Evolutionary conservation across 129 eudicot genomes (phyloP).

Genomic region (Pittosporum tobira): DNA sequence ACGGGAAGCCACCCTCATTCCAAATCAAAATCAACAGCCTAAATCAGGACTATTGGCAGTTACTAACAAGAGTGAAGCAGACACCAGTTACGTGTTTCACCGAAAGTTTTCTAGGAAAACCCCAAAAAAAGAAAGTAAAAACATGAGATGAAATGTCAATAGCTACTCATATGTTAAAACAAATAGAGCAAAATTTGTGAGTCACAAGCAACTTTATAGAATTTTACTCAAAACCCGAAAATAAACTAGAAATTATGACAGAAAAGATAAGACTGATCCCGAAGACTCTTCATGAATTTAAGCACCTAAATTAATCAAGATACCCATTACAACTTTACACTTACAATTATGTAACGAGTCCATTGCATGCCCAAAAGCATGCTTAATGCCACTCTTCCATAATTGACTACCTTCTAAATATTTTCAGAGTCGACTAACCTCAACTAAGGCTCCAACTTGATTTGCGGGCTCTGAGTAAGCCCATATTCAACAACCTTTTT

Average conservation of each 20-base stretch:
- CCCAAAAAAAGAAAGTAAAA: neutral
- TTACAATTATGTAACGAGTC: neutral
- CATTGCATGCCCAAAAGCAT: neutral
- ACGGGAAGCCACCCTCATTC: too few relatives aligned
- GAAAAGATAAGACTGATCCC: neutral
- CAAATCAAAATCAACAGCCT: too few relatives aligned
- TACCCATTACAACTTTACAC: neutral
- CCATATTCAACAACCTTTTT: slow-evolving; percentile 35
- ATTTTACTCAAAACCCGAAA: neutral
- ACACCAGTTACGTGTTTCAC: too few relatives aligned
- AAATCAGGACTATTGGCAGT: too few relatives aligned
- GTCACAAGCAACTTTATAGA: neutral
- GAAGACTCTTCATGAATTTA: neutral
- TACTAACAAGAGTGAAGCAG: too few relatives aligned
- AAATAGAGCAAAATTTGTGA: neutral
- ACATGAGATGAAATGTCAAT: too few relatives aligned
- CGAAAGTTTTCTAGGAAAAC: too few relatives aligned
- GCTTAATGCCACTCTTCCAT: neutral
- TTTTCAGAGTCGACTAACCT: slow-evolving; percentile 20
- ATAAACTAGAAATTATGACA: neutral
- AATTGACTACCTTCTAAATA: slow-evolving; percentile 8
- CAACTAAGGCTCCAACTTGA: slow-evolving; percentile 57
- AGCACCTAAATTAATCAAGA: neutral
- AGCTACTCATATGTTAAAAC: too few relatives aligned
- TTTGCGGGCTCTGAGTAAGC: slow-evolving; percentile 14